phyloP scores from a whole-genome alignment of 306 rosid species.

The Prunus dulcis region DNA sequence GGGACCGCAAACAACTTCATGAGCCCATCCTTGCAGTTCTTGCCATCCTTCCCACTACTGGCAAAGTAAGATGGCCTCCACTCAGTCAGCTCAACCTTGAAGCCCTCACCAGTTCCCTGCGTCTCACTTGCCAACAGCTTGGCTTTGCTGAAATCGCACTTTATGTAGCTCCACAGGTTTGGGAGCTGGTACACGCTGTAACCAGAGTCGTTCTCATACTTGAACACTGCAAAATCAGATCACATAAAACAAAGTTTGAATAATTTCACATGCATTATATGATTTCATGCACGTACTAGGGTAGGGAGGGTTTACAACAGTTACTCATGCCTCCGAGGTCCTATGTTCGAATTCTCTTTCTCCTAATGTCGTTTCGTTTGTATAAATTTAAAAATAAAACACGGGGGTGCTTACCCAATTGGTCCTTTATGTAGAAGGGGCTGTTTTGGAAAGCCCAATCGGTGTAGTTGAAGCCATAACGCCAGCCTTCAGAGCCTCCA shows the following conservation, averaged over 20 bases:
- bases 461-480: slow-evolving; percentile 60
- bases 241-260: not conserved
- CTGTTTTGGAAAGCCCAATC: slow-evolving; percentile 53
- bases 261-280: too few species aligned
- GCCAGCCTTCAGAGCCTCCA: slow-evolving; percentile 72
- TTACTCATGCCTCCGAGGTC: too few species aligned
- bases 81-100: slow-evolving; percentile 34
- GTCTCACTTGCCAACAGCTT: slow-evolving; percentile 37
- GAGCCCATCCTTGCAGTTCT: slow-evolving; percentile 52
- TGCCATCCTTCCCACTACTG: slow-evolving; percentile 32
- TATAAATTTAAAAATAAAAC: too few species aligned
- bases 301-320: too few species aligned
- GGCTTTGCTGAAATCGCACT: slow-evolving; percentile 44
- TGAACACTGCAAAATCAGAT: slow-evolving; percentile 44
- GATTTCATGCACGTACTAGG: too few species aligned
- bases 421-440: slow-evolving; percentile 57
- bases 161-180: slow-evolving; percentile 43
- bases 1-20: slow-evolving; percentile 42
- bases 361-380: too few species aligned
- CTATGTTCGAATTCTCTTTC: too few species aligned
- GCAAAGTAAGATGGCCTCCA: slow-evolving; percentile 62
- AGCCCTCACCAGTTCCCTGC: slow-evolving; percentile 44
- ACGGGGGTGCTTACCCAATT: slow-evolving; percentile 31
- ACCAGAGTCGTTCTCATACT: slow-evolving; percentile 28
- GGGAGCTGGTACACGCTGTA: slow-evolving; percentile 47